A percentile compares a stretch with the other conserved stretches of the same genome.
Evolutionary conservation across 2,329 filamentous ascomycete genomes (phyloP).

Genomic region (Penicillium sp.): DNA sequence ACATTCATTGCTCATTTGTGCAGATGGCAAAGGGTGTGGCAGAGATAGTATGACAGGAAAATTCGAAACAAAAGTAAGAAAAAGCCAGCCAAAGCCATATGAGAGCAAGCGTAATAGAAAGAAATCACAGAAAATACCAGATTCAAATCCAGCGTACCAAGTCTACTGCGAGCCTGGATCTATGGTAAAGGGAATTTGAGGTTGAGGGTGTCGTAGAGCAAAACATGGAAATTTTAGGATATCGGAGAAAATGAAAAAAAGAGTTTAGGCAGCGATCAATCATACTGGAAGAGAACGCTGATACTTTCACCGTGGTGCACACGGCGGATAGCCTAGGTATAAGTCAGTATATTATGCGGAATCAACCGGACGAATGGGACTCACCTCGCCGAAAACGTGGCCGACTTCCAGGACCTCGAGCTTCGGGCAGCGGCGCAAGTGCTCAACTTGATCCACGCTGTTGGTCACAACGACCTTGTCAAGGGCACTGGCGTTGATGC

Average conservation of each 20-base stretch:
- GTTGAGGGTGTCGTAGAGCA: background rate
- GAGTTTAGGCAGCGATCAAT: constrained; percentile 47
- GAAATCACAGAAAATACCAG: constrained; percentile 19
- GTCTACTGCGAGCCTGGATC: constrained; percentile 22
- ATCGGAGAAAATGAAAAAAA: constrained; percentile 3
- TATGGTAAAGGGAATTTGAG: constrained; percentile 9
- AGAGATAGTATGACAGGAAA: constrained; percentile 15
- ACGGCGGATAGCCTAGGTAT: constrained; percentile 72
- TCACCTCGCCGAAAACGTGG: constrained; percentile 81
- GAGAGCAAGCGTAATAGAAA: constrained; percentile 11
- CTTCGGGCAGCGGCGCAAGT: constrained; percentile 76
- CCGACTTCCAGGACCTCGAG: constrained; percentile 89
- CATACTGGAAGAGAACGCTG: constrained; percentile 87
- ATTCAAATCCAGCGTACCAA: constrained; percentile 18
- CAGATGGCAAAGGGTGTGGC: constrained; percentile 28
- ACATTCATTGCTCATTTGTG: constrained; percentile 22
- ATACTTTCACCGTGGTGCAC: constrained; percentile 98
- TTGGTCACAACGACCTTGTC: constrained; percentile 96
- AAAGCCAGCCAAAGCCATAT: constrained; percentile 12
- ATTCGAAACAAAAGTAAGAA: constrained; percentile 3
- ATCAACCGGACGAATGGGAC: constrained; percentile 19
- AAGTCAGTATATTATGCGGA: constrained; percentile 25
- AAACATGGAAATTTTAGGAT: constrained; percentile 8
- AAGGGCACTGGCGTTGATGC: constrained; percentile 88
- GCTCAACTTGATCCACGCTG: constrained; percentile 84